Evolutionary conservation across 257 asterid genomes (phyloP), one percentile per base, ranked within the genome.

Genomic region (Nicotiana tomentosiformis): DNA sequence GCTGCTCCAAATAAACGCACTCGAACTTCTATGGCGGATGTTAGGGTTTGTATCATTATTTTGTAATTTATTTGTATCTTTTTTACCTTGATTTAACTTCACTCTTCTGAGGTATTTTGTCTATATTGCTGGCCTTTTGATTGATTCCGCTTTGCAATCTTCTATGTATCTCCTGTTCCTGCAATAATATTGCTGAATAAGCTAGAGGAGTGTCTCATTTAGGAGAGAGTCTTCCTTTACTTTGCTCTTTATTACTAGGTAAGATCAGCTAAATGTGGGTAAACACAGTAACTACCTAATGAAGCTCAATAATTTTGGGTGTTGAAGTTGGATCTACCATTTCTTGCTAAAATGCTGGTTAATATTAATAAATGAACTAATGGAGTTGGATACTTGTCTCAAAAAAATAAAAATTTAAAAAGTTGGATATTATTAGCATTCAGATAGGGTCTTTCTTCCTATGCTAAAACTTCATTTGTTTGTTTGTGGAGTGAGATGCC

Each of bases 1-100:
- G 81, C 88, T 82, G 88, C 89, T 78, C 98, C 95, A 85, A 92
- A 84, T 91, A 95, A 93, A 90, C 99, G 99, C 20, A 90, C 99
- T 83, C 95, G 98, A 86, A 95, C 98, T 57, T 92, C 98, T 84
- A 85, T 92, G 95, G 88, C 86, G 77, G 98, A 91, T 85, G 84
- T 88, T 72, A 90, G 92, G 94, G 97, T 92, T 82, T 83, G 95
- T 87, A 39, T 56, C 39, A 62, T 88, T 68, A 23, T 14, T 35
- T 57, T 68, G 9, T 53, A 3, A 53, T 62, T 84, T 57, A 55
- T 14, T 81, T 83, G 68, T 64, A 77, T 51, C 32, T 79, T 17
- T 83, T 61, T 16, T 49, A 16, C 30, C 77, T n/a, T 53, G 43
- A 7, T 56, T 57, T 35, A 30, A 65, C 18, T 61, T 61, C 15